These are phyloP conservation scores for Tarenaya hassleriana DNA, from an alignment of 345 rosid species.

Conservation along the genomic window DNA sequence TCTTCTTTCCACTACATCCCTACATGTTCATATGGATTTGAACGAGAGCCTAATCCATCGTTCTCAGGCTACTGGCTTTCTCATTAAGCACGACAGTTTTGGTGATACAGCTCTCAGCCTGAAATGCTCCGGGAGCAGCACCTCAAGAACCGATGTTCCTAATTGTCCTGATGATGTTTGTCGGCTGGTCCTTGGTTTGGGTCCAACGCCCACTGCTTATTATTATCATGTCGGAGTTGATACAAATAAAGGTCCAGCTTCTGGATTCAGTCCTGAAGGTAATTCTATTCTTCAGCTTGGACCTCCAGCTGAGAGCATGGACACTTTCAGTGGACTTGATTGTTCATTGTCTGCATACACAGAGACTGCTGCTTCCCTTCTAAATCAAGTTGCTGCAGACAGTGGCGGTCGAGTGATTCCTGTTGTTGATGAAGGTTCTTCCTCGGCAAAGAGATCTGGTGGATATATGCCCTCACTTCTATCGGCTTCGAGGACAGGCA, in stretches of 20 bases:
- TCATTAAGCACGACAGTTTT: slow-evolving; percentile 38
- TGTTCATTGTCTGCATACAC: slow-evolving; percentile 42
- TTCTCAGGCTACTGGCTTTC: slow-evolving; percentile 34
- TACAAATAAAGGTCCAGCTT: slow-evolving; percentile 36
- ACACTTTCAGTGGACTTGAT: slow-evolving; percentile 36
- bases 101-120: slow-evolving; percentile 70
- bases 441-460: slow-evolving; percentile 88
- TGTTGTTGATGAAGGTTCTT: slow-evolving; percentile 84
- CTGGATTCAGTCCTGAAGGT: slow-evolving; percentile 35
- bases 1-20: slow-evolving; percentile 6
- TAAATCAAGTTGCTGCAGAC: slow-evolving; percentile 27
- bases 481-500: slow-evolving; percentile 51
- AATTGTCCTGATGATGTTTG: slow-evolving; percentile 64
- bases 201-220: slow-evolving; percentile 66
- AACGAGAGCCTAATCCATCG: slow-evolving; percentile 37
- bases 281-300: slow-evolving; percentile 73
- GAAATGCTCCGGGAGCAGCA: slow-evolving; percentile 48
- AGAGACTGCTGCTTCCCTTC: slow-evolving; percentile 25
- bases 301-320: slow-evolving; percentile 49
- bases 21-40: slow-evolving; percentile 51
- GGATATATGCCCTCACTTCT: slow-evolving; percentile 87
- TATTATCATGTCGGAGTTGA: slow-evolving; percentile 30
- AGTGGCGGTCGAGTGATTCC: slow-evolving; percentile 39
- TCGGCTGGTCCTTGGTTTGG: slow-evolving; percentile 83
- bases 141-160: slow-evolving; percentile 38